These are phyloP conservation scores for Lodderomyces elongisporus DNA, from an alignment of 1,139 yeast species.

Conservation along the genomic window DNA sequence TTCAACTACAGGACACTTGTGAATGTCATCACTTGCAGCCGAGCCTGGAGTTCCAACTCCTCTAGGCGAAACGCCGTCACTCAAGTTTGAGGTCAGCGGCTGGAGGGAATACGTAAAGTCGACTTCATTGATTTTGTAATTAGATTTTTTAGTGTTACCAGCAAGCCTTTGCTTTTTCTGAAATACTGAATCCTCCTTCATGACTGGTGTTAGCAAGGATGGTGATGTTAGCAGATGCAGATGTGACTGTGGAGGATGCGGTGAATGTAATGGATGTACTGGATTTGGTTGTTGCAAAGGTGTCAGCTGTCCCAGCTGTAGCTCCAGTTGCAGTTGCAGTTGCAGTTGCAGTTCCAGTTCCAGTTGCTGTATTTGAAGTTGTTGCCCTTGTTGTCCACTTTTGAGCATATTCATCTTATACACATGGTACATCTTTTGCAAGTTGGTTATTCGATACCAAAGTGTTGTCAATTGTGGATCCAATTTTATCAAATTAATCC, in stretches of 20 bases:
- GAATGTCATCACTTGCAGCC: conserved; percentile 5
- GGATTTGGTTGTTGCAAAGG: not conserved
- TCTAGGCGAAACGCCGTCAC: not conserved
- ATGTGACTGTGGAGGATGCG: no score
- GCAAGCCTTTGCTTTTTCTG: not conserved
- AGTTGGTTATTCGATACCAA: conserved; percentile 38
- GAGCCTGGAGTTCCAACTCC: conserved; percentile 2
- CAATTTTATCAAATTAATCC: conserved; percentile 37
- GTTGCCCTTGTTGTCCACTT: conserved; percentile 1
- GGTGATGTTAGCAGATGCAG: not conserved
- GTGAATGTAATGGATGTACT: not conserved
- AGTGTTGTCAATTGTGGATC: conserved; percentile 40
- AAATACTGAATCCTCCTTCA: not conserved
- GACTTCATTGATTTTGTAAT: conserved; percentile 16
- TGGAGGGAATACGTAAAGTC: conserved; percentile 24
- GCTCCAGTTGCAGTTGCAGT: not conserved
- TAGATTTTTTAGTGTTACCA: conserved; percentile 8
- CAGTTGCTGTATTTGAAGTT: not conserved
- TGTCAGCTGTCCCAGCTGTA: not conserved
- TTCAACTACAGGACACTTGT: conserved; percentile 38
- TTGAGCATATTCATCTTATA: conserved; percentile 27
- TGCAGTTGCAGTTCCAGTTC: not conserved
- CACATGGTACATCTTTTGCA: conserved; percentile 38
- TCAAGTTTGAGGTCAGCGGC: conserved; percentile 1
- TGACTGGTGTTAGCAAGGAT: not conserved